phyloP scores from a whole-genome alignment of 2,329 filamentous ascomycete species.

The Colletotrichum orchidophilum region DNA sequence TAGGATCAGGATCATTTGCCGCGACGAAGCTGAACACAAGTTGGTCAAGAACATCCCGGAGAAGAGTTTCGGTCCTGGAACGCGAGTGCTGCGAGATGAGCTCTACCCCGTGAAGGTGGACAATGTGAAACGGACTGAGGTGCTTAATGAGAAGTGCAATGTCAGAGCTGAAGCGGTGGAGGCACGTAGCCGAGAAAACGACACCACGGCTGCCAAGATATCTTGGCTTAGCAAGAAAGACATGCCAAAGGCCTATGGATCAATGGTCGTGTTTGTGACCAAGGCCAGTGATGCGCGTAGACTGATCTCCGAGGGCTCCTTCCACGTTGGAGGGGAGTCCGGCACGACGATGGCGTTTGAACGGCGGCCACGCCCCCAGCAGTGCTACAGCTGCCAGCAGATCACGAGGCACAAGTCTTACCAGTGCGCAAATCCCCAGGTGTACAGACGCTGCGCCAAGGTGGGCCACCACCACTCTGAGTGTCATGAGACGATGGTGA shows the following conservation, averaged over 20 bases:
- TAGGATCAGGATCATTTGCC: constrained; percentile 1
- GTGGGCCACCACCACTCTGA: constrained; percentile 35
- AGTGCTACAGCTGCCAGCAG: constrained; percentile 44
- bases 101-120: constrained; percentile 40
- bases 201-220: constrained; percentile 38
- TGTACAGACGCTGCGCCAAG: constrained; percentile 33
- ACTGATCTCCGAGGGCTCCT: constrained; percentile 36
- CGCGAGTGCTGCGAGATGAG: constrained; percentile 35
- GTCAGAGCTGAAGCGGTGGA: constrained; percentile 13
- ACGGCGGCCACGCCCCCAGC: constrained; percentile 36
- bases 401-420: constrained; percentile 40
- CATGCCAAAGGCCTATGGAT: constrained; percentile 38
- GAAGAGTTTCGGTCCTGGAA: constrained; percentile 30
- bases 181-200: constrained; percentile 38
- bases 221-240: constrained; percentile 38
- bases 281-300: constrained; percentile 35
- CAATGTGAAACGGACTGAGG: constrained; percentile 35
- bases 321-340: constrained; percentile 37
- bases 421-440: constrained; percentile 38
- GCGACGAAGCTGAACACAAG: constrained; percentile 4
- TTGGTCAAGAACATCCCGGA: constrained; percentile 34
- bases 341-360: constrained; percentile 35
- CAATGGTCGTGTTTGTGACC: constrained; percentile 38
- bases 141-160: constrained; percentile 35
- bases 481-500: constrained; percentile 28